Base-by-base conservation (phyloP, 768 basidiomycete species). In the Boletus insuetus region DNA sequence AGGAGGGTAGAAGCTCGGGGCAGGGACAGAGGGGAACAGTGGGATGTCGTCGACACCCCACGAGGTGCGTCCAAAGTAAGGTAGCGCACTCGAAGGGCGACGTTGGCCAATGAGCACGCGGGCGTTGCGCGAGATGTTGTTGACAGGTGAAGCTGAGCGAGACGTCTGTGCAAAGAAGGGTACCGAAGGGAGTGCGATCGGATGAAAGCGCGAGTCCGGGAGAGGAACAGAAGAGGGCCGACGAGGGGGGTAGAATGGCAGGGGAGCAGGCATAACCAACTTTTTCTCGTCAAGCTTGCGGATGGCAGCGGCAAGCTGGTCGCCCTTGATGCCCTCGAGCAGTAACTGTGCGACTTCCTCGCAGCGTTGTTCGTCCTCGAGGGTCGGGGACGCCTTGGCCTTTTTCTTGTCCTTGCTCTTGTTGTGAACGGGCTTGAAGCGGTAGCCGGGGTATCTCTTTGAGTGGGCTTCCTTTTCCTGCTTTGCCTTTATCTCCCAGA, bases 391-490 rank as follows among this genome's bases (percentile, higher is more conserved):
- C 0, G 61, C 19, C 38, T 64, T 70, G 5, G 63, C 64, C 65
- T 74, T 75, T 53, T 73, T 73, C 71, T 78, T 78, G 12, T 63
- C 67, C 69, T 77, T 79, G 60, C 71, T 73, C 72, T 78, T 78
- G 66, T 78, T 77, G 64, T 74, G 73, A 1, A 76, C 76, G 8
- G 75, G 75, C 47, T 68, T 65, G 69, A 79, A 80, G 34, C 76
- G 74, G 46, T 80, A 91, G 58, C 88, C 79, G 1, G 89, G 88
- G 66, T 87, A 88, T 55, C 73, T 76, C 39, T 75, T 75, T 51
- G 86, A 82, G 72, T 91, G 89, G 31, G 83, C 84, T 0, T 83
- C 85, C 71, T 89, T 89, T 22, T 84, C 88, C 42, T 82, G 79
- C 65, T 87, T 86, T 0, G 89, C 89, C 51, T 80, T 80, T 34